A percentile compares a stretch with the other conserved stretches of the same genome.
phyloP scores from a whole-genome alignment of 2,329 filamentous ascomycete species.

The Penicillium vulpinum region DNA sequence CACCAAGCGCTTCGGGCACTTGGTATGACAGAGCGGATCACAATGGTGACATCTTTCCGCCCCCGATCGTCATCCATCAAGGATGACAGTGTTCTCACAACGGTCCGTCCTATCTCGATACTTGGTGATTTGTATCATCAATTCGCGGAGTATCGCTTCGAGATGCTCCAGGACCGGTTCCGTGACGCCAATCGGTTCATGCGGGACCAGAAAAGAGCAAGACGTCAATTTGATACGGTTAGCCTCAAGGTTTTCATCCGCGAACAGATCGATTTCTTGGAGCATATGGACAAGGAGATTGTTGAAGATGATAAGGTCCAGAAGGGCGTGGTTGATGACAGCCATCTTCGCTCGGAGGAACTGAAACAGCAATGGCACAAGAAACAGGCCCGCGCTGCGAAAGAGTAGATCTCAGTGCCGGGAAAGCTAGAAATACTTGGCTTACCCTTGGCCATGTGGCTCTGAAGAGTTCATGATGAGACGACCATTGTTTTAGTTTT shows the following conservation, averaged over 20 bases:
- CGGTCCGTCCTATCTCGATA: slow-evolving; percentile 58
- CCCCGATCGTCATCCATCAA: slow-evolving; percentile 54
- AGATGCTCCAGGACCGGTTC: slow-evolving; percentile 59
- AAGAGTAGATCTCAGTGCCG: not conserved
- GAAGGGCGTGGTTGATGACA: not conserved
- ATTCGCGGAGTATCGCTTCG: slow-evolving; percentile 60
- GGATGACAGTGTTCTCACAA: slow-evolving; percentile 60
- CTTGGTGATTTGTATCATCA: slow-evolving; percentile 58
- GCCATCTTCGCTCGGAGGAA: not conserved
- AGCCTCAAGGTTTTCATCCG: not conserved
- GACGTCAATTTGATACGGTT: not conserved
- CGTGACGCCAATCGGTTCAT: slow-evolving; percentile 23
- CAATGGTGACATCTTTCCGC: slow-evolving; percentile 63
- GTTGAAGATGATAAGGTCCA: not conserved
- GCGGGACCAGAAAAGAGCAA: not conserved
- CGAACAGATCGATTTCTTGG: not conserved
- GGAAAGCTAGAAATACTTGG: not conserved
- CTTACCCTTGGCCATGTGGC: not conserved
- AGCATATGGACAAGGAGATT: not conserved
- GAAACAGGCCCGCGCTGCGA: not conserved
- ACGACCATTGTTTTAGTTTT: not conserved
- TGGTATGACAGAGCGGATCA: slow-evolving; percentile 60
- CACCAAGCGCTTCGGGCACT: slow-evolving; percentile 61
- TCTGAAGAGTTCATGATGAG: not conserved
- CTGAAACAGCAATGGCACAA: not conserved